These are phyloP conservation scores for Coelastrella sp. DNA, from an alignment of 139 green algal genomes.

Conservation along the genomic window DNA sequence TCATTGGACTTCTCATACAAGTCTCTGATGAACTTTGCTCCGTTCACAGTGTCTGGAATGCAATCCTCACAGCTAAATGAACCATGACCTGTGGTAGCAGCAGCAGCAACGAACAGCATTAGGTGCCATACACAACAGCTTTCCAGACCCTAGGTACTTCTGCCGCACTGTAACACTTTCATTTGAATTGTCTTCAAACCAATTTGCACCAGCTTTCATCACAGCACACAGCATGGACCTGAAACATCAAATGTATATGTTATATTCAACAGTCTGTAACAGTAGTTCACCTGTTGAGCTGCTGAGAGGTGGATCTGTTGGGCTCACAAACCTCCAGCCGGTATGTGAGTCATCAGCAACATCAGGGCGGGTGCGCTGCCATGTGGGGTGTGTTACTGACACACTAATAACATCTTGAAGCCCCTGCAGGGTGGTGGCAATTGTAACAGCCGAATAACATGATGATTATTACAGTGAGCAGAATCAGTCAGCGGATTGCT, in stretches of 20 bases:
- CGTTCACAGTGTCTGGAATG: constrained; percentile 84
- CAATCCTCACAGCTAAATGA: constrained; percentile 75
- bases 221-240: no score
- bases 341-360: constrained; percentile 84
- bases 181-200: no score
- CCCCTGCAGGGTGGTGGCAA: no score
- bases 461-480: background rate
- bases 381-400: constrained; percentile 90
- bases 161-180: no score
- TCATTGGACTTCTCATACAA: constrained; percentile 84
- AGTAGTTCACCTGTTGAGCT: constrained; percentile 52
- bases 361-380: constrained; percentile 83
- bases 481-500: no score
- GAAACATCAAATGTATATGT: no score
- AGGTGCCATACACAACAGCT: no score
- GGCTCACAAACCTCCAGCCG: constrained; percentile 86
- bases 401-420: constrained; percentile 86
- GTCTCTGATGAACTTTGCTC: constrained; percentile 80
- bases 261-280: background rate
- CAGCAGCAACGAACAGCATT: no score
- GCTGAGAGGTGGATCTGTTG: constrained; percentile 67
- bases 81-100: constrained; percentile 66
- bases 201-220: no score
- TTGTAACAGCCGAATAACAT: background rate
- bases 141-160: no score